Conservation (phyloP, 805 yeast species). For the Sugiyamaella marilandica region DNA sequence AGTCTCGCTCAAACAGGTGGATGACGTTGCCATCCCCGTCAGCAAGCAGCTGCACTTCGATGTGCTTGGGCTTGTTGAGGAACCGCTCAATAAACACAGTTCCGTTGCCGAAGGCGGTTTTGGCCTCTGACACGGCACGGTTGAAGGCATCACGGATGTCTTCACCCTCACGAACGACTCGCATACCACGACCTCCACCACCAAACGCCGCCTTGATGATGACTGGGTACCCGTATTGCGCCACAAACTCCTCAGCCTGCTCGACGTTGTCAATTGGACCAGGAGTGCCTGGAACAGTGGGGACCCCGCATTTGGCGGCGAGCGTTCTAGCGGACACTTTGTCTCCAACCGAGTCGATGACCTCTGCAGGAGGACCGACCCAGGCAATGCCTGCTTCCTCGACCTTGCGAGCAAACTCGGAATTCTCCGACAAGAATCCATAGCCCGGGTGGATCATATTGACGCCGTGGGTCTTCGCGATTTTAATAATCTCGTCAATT, state of each 20-base stretch:
- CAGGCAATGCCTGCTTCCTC: slow-evolving; percentile 87
- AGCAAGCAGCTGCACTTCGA: slow-evolving; percentile 93
- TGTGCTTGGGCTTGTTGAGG: slow-evolving; percentile 92
- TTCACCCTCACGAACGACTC: slow-evolving; percentile 97
- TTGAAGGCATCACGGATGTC: slow-evolving; percentile 84
- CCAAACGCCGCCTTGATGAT: slow-evolving; percentile 98
- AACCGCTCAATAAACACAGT: slow-evolving; percentile 97
- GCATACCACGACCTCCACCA: slow-evolving; percentile 99
- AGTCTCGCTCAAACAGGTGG: slow-evolving; percentile 94
- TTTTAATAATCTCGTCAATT: slow-evolving; percentile 87
- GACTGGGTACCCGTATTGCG: slow-evolving; percentile 86
- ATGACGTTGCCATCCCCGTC: slow-evolving; percentile 92
- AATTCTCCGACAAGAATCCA: slow-evolving; percentile 63
- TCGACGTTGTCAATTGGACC: slow-evolving; percentile 84
- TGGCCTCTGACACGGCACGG: slow-evolving; percentile 92
- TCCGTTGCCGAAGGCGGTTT: slow-evolving; percentile 95
- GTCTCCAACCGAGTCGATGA: slow-evolving; percentile 94
- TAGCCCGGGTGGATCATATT: slow-evolving; percentile 74
- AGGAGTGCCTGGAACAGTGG: slow-evolving; percentile 96
- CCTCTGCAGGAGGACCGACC: slow-evolving; percentile 88
- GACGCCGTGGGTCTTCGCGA: slow-evolving; percentile 72
- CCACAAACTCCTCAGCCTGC: slow-evolving; percentile 77
- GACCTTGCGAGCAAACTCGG: slow-evolving; percentile 90
- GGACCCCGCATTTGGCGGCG: slow-evolving; percentile 78
- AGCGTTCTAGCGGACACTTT: slow-evolving; percentile 90